phyloP scores from a whole-genome alignment of 1,139 yeast species.

The Ogataea hybrid region DNA sequence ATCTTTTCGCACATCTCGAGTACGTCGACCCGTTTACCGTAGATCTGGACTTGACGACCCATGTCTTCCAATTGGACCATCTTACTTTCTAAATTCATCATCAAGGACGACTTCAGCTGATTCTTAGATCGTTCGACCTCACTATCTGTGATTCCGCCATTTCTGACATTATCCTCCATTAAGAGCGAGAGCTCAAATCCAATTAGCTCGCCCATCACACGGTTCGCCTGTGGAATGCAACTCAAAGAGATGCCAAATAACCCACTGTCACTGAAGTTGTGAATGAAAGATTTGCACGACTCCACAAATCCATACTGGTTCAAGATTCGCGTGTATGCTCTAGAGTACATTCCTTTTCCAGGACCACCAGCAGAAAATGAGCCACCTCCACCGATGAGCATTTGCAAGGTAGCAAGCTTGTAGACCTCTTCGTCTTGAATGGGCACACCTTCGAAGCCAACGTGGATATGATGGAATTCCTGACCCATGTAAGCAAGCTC shows the following conservation, averaged over 20 bases:
- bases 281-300: constrained; percentile 84
- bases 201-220: constrained; percentile 75
- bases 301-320: constrained; percentile 92
- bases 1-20: constrained; percentile 82
- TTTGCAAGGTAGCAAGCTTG: constrained; percentile 87
- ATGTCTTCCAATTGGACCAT: constrained; percentile 90
- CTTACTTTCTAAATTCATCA: constrained; percentile 92
- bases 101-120: constrained; percentile 81
- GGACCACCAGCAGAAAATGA: constrained; percentile 99
- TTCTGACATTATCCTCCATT: constrained; percentile 52
- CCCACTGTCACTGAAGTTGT: constrained; percentile 88
- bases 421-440: constrained; percentile 84
- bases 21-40: constrained; percentile 74
- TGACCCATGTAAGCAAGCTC: constrained; percentile 64
- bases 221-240: constrained; percentile 84
- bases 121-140: constrained; percentile 91
- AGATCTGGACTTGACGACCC: constrained; percentile 91
- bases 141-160: constrained; percentile 59
- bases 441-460: constrained; percentile 87
- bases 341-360: constrained; percentile 98
- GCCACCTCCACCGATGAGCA: constrained; percentile 95
- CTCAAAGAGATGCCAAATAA: constrained; percentile 86
- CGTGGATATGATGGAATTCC: constrained; percentile 80
- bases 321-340: constrained; percentile 86
- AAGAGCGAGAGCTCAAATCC: constrained; percentile 71